Evolutionary conservation across 2,329 filamentous ascomycete species (phyloP), one percentile per base, ranked within the genome.

Genomic region (Tympanopsis confertula): DNA sequence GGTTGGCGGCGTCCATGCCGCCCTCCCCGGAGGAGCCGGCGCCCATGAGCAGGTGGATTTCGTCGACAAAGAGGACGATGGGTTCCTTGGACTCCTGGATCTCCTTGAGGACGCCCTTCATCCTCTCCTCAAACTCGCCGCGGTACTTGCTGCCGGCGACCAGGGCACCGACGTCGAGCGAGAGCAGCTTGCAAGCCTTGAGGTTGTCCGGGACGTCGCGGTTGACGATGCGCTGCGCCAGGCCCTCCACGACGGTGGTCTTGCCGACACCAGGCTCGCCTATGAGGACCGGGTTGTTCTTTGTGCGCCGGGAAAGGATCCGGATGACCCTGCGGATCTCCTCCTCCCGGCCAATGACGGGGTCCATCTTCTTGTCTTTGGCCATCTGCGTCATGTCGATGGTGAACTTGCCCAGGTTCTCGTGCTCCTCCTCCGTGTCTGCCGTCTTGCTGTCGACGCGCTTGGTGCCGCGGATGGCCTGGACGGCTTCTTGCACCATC

Each of bases 51-150:
- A 98, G 72, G 65, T 98, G 91, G 47, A 98, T 98, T 60, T 98
- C 91, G 61, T 98, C 91, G 47, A 98, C 91, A 50, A 98, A 98
- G 44, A 98, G 78, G 37, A 98, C 82, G 54, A 98, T 95, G 69
- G 88, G 94, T 41, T 96, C 89, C 57, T 91, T 93, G 37, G 87
- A 86, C 40, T 94, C 81, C 48, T 88, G 75, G 41, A 98, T 94
- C 65, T 98, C 91, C 61, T 96, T 98, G 50, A 98, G 62, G 4
- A 98, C 91, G 39, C 89, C 88, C 73, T 98, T 98, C 88, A 98
- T 95, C 49, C 91, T 78, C 69, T 98, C 91, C 59, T 98, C 91
- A 42, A 98, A 98, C 59, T 98, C 91, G 65, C 91, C 91, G 36
- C 91, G 81, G 66, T 93, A 98, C 65, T 98, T 98, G 74, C 87